Percentiles rank a stretch among this genome's conserved stretches.
Evolutionary conservation across 495 filamentous ascomycete genomes (phyloP).

Genomic region (Penicillium robsamsonii): DNA sequence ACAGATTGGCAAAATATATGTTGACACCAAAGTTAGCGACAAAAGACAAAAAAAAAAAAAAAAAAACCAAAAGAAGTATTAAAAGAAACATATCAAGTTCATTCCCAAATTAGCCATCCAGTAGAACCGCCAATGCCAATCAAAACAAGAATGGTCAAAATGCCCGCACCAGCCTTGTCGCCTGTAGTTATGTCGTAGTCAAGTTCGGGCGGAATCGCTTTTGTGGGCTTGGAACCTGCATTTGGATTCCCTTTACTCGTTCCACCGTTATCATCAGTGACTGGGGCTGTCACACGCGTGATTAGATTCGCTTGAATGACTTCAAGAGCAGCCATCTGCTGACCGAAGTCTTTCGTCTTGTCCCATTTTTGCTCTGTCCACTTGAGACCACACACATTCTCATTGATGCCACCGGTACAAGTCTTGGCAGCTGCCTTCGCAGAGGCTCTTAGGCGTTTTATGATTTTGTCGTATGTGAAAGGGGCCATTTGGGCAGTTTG

Average conservation of each 20-base stretch:
- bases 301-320: slow-evolving; percentile 65
- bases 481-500: slow-evolving; percentile 68
- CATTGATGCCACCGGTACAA: slow-evolving; percentile 60
- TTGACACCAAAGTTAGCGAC: not conserved
- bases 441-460: slow-evolving; percentile 63
- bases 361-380: slow-evolving; percentile 58
- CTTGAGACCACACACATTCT: slow-evolving; percentile 59
- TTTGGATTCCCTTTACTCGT: slow-evolving; percentile 70
- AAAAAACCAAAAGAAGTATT: not conserved
- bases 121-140: slow-evolving; percentile 28
- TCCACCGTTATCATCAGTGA: slow-evolving; percentile 67
- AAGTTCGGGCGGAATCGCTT: slow-evolving; percentile 16
- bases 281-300: slow-evolving; percentile 45
- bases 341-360: slow-evolving; percentile 59
- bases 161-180: slow-evolving; percentile 35
- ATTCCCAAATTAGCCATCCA: slow-evolving; percentile 37
- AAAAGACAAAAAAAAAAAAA: not conserved
- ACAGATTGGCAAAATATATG: not conserved
- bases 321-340: slow-evolving; percentile 70
- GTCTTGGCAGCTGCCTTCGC: slow-evolving; percentile 65
- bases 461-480: slow-evolving; percentile 58
- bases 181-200: slow-evolving; percentile 26
- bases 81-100: slow-evolving; percentile 1
- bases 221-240: slow-evolving; percentile 48
- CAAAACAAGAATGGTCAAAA: slow-evolving; percentile 35